Base-by-base conservation (phyloP, 495 filamentous ascomycete genomes). In the Tirmania nivea region DNA sequence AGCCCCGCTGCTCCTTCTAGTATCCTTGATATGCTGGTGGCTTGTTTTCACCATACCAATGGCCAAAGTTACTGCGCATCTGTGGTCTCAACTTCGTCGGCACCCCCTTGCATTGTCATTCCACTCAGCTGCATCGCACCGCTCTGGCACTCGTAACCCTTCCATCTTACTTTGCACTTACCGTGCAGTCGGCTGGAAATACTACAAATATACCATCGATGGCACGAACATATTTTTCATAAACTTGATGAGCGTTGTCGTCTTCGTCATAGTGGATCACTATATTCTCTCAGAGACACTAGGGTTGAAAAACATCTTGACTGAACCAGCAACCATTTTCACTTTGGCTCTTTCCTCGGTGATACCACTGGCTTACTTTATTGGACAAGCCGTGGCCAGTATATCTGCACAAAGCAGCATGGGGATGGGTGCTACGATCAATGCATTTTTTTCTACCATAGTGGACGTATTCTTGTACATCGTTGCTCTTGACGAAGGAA, bases 391-490 rank as follows among this genome's bases (percentile, higher is more conserved):
- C 51, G 90, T 99, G 45, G 90, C 90, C n/a, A 96, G 90, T 35
- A 96, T 99, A 59, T 96, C 90, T 14, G 90, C 90, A 9, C 90
- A 99, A 63, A 94, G 86, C 16, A 92, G 86, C n/a, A 99, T 99
- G 90, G 90, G 90, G n/a, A 73, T 99, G 34, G 90, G 90, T 66
- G 92, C 90, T 51, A 90, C 88, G 16, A 86, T 96, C 69, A 99
- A 99, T 57, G 90, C 90, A 35, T 94, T 96, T 68, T 99, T 99
- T 70, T 94, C 87, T n/a, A 99, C 90, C 9, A 71, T 99, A 19
- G 90, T 99, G 20, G 90, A 99, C 65, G 90, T 99, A 11, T 99
- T 89, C 69, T 80, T 99, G 51, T 99, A 99, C 66, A 95, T 89
- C 62, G 79, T 95, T 51, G 90, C 90, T 21, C 74, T 99, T 42